Conservation (phyloP, 2,329 filamentous ascomycete species). For the Fulvia fulva region DNA sequence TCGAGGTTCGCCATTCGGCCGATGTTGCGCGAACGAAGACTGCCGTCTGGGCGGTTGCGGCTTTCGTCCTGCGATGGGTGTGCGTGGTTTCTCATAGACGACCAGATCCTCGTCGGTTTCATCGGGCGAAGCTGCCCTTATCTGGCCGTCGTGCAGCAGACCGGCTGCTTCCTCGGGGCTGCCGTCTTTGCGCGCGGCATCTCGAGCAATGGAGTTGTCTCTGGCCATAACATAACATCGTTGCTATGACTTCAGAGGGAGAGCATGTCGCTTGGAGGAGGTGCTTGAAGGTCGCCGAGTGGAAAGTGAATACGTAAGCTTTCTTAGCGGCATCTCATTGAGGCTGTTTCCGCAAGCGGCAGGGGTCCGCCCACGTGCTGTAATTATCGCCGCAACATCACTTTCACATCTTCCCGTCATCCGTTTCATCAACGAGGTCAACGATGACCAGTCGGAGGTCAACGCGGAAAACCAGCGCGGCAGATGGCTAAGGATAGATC, state of each 20-base stretch:
- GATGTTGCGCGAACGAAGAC: slow-evolving; percentile 45
- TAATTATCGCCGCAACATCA: neutral
- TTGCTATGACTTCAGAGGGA: slow-evolving; percentile 14
- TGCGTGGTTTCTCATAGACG: slow-evolving; percentile 16
- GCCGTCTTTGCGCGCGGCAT: slow-evolving; percentile 22
- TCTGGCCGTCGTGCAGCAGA: slow-evolving; percentile 23
- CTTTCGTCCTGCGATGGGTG: slow-evolving; percentile 8
- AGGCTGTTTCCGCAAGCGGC: neutral
- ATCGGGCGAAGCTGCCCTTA: slow-evolving; percentile 22
- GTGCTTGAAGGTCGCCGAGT: neutral
- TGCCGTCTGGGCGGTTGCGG: slow-evolving; percentile 27
- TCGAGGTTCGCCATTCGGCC: slow-evolving; percentile 52
- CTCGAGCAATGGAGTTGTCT: slow-evolving; percentile 27
- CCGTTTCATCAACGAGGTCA: too few species aligned
- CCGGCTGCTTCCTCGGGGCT: slow-evolving; percentile 28
- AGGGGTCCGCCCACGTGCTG: neutral
- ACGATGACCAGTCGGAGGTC: too few species aligned
- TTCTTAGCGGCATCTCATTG: neutral
- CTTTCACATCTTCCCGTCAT: too few species aligned
- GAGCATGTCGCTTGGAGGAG: neutral
- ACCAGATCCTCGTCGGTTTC: slow-evolving; percentile 24
- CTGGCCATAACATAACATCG: slow-evolving; percentile 37
- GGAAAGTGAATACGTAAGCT: neutral
- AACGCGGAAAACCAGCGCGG: too few species aligned
- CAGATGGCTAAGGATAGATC: too few species aligned